Conservation (phyloP, 2,329 filamentous ascomycete species). For the Thermoascus crustaceus region DNA sequence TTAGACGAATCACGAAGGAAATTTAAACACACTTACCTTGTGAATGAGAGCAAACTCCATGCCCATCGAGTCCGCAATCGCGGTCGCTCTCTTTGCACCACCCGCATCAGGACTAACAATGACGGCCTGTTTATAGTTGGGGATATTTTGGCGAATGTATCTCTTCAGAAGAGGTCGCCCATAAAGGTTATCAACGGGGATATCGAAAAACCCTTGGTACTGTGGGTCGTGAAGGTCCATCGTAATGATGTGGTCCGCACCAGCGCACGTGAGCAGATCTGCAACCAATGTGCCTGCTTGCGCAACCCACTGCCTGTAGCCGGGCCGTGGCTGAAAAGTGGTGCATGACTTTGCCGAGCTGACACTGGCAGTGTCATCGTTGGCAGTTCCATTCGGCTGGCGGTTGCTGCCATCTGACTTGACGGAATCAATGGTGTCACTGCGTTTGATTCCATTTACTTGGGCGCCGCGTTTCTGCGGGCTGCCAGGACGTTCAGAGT, state of each 20-base stretch:
- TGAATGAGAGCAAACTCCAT: constrained; percentile 97
- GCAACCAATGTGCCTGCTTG: constrained; percentile 93
- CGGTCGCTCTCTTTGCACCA: constrained; percentile 89
- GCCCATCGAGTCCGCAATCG: constrained; percentile 84
- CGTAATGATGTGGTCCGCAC: constrained; percentile 92
- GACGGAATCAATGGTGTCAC: constrained; percentile 30
- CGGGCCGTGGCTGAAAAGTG: constrained; percentile 73
- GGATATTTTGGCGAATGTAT: constrained; percentile 70
- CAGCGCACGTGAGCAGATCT: constrained; percentile 87
- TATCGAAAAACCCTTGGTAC: constrained; percentile 98
- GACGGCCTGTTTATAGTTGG: constrained; percentile 75
- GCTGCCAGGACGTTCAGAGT: constrained; percentile 39
- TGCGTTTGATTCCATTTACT: constrained; percentile 32
- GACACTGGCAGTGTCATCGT: constrained; percentile 57
- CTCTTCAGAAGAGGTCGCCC: constrained; percentile 51
- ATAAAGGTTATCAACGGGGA: constrained; percentile 96
- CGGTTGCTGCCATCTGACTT: constrained; percentile 22
- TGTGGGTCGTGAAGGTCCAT: constrained; percentile 96
- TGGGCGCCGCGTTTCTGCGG: constrained; percentile 33
- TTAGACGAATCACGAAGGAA: constrained; percentile 8
- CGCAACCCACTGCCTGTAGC: constrained; percentile 97
- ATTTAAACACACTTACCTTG: constrained; percentile 56
- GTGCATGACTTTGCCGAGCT: constrained; percentile 44
- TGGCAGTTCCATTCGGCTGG: constrained; percentile 45
- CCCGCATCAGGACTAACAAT: constrained; percentile 95